These are phyloP conservation scores for Paramyrothecium roridum DNA, from an alignment of 2,329 filamentous ascomycete genomes.

Conservation along the genomic window DNA sequence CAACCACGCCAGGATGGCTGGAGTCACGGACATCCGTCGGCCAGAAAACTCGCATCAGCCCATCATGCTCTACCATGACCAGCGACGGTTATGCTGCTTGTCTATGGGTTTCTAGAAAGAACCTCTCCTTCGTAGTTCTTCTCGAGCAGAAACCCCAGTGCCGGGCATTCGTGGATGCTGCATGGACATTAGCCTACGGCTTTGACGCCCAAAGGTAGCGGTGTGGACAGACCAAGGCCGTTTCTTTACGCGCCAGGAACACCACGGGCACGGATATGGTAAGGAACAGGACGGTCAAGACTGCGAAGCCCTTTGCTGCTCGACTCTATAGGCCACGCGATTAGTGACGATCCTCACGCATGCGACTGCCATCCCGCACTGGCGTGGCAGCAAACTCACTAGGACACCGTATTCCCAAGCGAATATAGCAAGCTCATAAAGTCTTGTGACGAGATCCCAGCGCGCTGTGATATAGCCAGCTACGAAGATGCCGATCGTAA, in stretches of 20 bases:
- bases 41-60: slow-evolving; percentile 98
- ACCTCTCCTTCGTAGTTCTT: slow-evolving; percentile 89
- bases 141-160: slow-evolving; percentile 86
- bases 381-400: slow-evolving; percentile 48
- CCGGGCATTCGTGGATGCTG: slow-evolving; percentile 80
- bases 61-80: slow-evolving; percentile 74
- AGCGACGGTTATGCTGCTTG: slow-evolving; percentile 17
- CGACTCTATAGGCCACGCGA: slow-evolving; percentile 57
- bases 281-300: slow-evolving; percentile 82
- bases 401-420: slow-evolving; percentile 99
- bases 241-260: slow-evolving; percentile 77
- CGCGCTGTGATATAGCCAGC: slow-evolving; percentile 98
- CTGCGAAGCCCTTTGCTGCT: slow-evolving; percentile 78
- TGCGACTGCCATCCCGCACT: neutral
- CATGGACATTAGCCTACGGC: neutral
- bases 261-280: slow-evolving; percentile 80
- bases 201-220: neutral
- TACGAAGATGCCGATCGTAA: slow-evolving; percentile 97
- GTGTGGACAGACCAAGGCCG: slow-evolving; percentile 62
- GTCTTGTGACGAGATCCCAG: slow-evolving; percentile 95
- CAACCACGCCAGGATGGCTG: slow-evolving; percentile 75
- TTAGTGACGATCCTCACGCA: neutral
- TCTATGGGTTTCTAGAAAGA: slow-evolving; percentile 67
- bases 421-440: slow-evolving; percentile 96
- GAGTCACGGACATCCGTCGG: slow-evolving; percentile 78